Conservation (phyloP, 805 yeast species). For the Yamadazyma phyllophila region DNA sequence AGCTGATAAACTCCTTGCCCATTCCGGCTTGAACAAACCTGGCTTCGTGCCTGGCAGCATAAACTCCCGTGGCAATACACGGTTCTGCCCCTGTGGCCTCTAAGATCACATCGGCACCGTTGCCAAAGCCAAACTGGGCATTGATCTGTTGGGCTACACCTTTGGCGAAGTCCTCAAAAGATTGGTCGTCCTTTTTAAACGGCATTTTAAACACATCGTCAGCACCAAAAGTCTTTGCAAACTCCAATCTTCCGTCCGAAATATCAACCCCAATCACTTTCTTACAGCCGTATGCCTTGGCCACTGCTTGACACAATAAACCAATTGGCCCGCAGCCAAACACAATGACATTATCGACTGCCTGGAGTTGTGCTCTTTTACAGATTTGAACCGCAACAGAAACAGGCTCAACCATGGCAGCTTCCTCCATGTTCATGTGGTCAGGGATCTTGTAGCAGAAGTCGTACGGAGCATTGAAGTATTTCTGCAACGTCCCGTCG, state of each 20-base stretch:
- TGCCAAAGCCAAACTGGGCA: conserved; percentile 25
- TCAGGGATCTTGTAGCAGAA: conserved; percentile 22
- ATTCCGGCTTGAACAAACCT: conserved; percentile 21
- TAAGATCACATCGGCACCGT: conserved; percentile 22
- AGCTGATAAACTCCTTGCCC: conserved; percentile 18
- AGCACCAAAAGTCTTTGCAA: conserved; percentile 19
- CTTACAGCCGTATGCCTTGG: conserved; percentile 21
- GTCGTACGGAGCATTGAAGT: conserved; percentile 16
- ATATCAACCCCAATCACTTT: conserved; percentile 24
- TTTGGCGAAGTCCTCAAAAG: conserved; percentile 12
- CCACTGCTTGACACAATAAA: conserved; percentile 20
- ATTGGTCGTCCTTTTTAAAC: conserved; percentile 12
- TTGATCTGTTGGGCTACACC: conserved; percentile 15
- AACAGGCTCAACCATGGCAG: conserved; percentile 25
- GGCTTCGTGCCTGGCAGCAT: conserved; percentile 16
- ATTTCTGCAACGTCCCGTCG: conserved; percentile 20
- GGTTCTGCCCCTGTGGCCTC: conserved; percentile 22
- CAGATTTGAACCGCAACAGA: conserved; percentile 24
- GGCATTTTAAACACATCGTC: conserved; percentile 18
- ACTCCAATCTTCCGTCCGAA: conserved; percentile 21
- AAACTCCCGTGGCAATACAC: conserved; percentile 18
- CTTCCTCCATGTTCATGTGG: conserved; percentile 22
- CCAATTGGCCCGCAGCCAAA: conserved; percentile 30
- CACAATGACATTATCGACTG: conserved; percentile 19
- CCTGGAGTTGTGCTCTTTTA: conserved; percentile 18